Evolutionary conservation across 768 basidiomycete genomes (phyloP), one percentile per base, ranked within the genome.

Genomic region (Cyathus striatus): DNA sequence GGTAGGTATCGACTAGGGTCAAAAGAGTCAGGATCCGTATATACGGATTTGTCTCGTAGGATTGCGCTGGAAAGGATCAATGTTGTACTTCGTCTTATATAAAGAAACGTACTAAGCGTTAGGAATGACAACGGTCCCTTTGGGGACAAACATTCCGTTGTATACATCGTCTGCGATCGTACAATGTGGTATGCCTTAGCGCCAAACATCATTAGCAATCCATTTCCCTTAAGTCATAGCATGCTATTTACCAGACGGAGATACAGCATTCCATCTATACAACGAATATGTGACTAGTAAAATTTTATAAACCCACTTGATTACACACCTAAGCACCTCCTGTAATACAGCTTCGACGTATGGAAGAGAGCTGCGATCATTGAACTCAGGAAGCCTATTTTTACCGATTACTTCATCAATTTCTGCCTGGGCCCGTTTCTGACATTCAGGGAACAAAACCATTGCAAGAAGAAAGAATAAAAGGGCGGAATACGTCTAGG

Each of bases 361-460:
- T 12, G 39, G 22, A 23, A 40, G 24, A 40, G 14, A n/a, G 12
- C 4, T 17, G 9, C 39, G 21, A 7, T 40, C 39, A n/a, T 10
- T 12, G 20, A 40, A 40, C 18, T 20, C 24, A 14, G 39, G 39
- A 10, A 40, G 24, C 14, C 22, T 12, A 13, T 23, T 23, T 3
- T 13, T 14, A 9, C 39, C 39, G n/a, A 40, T 17, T 18, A 40
- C 18, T 3, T 9, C 23, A 40, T 40, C 39, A 22, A 40, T 9
- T 26, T 40, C 39, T 18, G 21, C 12, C 20, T 40, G 39, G 13
- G 39, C 39, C 18, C 13, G 10, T n/a, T 22, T 18, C 24, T 40
- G 39, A 18, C 16, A 20, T 12, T 40, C 18, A 14, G 39, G 39
- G 41, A 41, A 25, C 13, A 36, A 21, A 32, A 46, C 44, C 38